These are phyloP conservation scores for Tothia fuscella DNA, from an alignment of 2,329 filamentous ascomycete genomes.

Conservation along the genomic window DNA sequence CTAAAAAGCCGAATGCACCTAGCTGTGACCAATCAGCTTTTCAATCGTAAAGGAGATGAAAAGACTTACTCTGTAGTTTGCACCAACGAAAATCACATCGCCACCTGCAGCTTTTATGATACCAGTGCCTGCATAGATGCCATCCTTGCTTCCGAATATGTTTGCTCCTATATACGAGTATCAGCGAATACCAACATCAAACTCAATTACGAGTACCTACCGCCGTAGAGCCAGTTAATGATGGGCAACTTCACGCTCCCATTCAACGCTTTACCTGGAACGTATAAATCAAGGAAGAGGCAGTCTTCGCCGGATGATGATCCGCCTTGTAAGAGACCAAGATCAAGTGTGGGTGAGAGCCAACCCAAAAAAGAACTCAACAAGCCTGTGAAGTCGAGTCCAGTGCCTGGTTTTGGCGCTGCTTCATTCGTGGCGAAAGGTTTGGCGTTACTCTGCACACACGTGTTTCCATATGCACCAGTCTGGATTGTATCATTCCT, in stretches of 20 bases:
- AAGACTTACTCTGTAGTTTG: constrained; percentile 32
- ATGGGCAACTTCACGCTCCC: constrained; percentile 3
- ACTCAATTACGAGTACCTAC: constrained; percentile 2
- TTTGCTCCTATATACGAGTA: no score
- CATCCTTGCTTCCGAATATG: constrained; percentile 9
- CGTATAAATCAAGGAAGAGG: constrained; percentile 39
- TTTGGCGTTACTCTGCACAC: constrained; percentile 1
- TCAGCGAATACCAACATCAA: background rate
- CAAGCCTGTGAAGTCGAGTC: background rate
- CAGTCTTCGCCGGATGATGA: constrained; percentile 30
- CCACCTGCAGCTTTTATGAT: constrained; percentile 18
- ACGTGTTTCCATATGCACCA: background rate
- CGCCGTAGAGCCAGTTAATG: constrained; percentile 10
- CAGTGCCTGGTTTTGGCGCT: background rate
- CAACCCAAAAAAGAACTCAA: background rate
- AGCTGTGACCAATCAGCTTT: constrained; percentile 14
- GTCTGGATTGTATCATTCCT: constrained; percentile 2
- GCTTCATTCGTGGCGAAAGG: background rate
- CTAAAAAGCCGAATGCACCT: constrained; percentile 36
- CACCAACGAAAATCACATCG: constrained; percentile 34
- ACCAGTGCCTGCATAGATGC: constrained; percentile 4
- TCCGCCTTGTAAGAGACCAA: background rate
- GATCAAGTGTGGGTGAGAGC: background rate
- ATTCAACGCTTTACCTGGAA: constrained; percentile 28
- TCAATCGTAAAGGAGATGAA: background rate